Base-by-base conservation (phyloP, 1,139 yeast genomes). In the Blastobotrys malaysiensis region DNA sequence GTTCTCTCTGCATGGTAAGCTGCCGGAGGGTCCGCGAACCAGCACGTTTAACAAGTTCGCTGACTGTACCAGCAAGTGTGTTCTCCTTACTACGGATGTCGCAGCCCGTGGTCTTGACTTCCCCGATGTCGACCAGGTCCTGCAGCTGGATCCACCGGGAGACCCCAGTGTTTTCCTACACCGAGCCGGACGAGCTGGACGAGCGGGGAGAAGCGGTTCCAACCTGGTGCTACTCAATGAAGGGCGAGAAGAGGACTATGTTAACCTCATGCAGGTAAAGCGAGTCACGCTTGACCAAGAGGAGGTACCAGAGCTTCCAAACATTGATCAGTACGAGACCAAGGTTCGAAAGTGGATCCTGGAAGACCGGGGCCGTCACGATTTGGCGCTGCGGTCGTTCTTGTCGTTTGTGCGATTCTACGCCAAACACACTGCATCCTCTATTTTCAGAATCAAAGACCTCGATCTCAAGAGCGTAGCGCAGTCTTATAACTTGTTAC, bases 81-180 rank as follows among this genome's bases (percentile, higher is more conserved):
- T 90, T 0, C 70, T 91, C 20, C 73, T 91, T 72, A 71, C 76
- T 2, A 72, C 76, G 1, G 76, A 72, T 58, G 73, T 72, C 11
- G 97, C 97, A 1, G 96, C 97, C 0, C 77, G 98, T 69, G 98
- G 98, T 46, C 81, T 91, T 31, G 98, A 91, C 73, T 83, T 90
- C 31, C 96, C 96, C 1, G 93, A 89, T 56, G 97, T 90, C 14
- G 97, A 91, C 65, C 72, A 90, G 44, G 97, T 90, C 3, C 74
- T 90, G 9, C 97, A 90, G 67, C 63, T 89, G 44, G 97, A 90
- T 60, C 96, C 97, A 2, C 97, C 98, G 0, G 86, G 91, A 0
- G 96, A 88, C 61, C 88, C 96, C 0, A 93, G 86, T 63, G 83
- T 87, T 60, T 90, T 90, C 64, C 75, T 89, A 51, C 97, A 90